A percentile compares a stretch with the other conserved stretches of the same genome.
Conservation (phyloP, 2,329 filamentous ascomycete species). For the Orbilia ellipsospora region DNA sequence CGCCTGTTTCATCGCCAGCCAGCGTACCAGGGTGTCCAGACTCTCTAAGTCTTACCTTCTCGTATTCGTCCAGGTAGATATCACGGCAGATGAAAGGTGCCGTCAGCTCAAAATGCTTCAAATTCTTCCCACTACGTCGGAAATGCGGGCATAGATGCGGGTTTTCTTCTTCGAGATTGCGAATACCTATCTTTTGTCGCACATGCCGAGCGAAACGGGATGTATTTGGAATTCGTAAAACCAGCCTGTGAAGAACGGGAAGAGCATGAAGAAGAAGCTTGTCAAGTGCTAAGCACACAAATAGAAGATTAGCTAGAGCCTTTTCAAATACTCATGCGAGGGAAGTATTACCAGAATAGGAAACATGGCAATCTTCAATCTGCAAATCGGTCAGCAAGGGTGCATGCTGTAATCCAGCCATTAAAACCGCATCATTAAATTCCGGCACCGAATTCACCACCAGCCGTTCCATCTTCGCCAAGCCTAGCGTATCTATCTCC, state of each 20-base stretch:
- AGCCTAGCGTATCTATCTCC: conserved; percentile 52
- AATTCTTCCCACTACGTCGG: conserved; percentile 55
- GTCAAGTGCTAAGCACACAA: conserved; percentile 13
- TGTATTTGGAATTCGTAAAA: conserved; percentile 53
- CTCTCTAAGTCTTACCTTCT: conserved; percentile 56
- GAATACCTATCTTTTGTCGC: conserved; percentile 49
- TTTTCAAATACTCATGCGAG: background rate
- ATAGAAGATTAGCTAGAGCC: conserved; percentile 1
- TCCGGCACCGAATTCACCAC: conserved; percentile 57
- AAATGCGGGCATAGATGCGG: conserved; percentile 58
- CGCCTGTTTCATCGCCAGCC: conserved; percentile 40
- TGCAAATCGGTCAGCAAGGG: conserved; percentile 56
- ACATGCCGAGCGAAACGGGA: conserved; percentile 56
- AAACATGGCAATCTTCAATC: conserved; percentile 53
- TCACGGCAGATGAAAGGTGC: conserved; percentile 58
- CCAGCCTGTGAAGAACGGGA: conserved; percentile 55
- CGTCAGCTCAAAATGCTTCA: conserved; percentile 56
- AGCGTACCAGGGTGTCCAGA: conserved; percentile 55
- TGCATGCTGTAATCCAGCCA: conserved; percentile 57
- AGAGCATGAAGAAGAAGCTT: conserved; percentile 55
- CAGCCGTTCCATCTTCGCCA: conserved; percentile 57
- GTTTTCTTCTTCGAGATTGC: conserved; percentile 35
- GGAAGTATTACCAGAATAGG: conserved; percentile 54
- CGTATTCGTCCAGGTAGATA: conserved; percentile 56
- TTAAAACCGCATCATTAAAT: conserved; percentile 58